Evolutionary conservation across 306 rosid genomes (phyloP), one percentile per base, ranked within the genome.

Genomic region (Lupinus albus): DNA sequence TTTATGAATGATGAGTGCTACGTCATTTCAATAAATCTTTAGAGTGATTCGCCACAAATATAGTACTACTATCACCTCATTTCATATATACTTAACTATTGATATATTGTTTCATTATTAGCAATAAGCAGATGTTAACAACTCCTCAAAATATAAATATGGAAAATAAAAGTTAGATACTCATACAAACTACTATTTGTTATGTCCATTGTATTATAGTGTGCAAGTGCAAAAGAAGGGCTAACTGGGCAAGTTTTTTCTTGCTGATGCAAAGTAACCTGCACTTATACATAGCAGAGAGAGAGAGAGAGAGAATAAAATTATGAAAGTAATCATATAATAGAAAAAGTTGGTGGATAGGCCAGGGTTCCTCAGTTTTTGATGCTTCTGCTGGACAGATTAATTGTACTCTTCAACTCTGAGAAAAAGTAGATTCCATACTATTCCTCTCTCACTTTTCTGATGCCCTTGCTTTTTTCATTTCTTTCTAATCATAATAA

Each of bases 361-460:
- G 74, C 73, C 76, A 73, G 30, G 35, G 28, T 72, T 61, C 80
- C 80, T 79, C 80, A 64, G 80, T 80, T 72, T 80, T 80, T 80
- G 81, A 70, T 80, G 80, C 75, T 74, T 70, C 74, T 79, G 73
- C 42, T 65, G 80, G 51, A 4, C 80, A 75, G 84, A 75, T 75
- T 80, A 69, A 73, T 73, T 77, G 82, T 77, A 73, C 80, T 64
- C 74, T 62, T 47, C 65, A 54, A 18, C 10, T 77, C 82, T 62
- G 79, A 63, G 48, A 80, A 81, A 79, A 81, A 79, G 79, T 79
- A 79, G 83, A 79, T 73, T 79, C 83, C 73, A 73, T 79, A 73
- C 76, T 68, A 73, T 73, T 79, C 81, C 72, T 79, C 76, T 73
- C 83, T 61, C 66, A 73, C 75, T 73, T 78, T 78, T 16, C 41